phyloP scores from a whole-genome alignment of 441 rosid genomes.

The Geranium incanum region DNA sequence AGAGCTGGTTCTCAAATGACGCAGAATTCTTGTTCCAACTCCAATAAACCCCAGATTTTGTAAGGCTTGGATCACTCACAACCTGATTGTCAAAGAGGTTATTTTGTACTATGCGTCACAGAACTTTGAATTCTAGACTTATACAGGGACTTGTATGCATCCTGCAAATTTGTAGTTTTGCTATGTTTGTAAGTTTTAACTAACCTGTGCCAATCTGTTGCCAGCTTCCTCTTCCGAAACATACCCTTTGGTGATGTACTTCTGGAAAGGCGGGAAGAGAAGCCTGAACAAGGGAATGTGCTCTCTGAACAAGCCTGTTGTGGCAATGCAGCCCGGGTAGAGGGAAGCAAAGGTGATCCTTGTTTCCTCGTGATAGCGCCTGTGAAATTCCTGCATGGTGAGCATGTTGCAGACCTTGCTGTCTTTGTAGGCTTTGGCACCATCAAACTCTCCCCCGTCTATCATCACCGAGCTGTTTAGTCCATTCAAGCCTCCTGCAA shows the following conservation, averaged over 20 bases:
- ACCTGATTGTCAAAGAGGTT: constrained; percentile 31
- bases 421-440: constrained; percentile 93
- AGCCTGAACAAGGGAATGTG: constrained; percentile 59
- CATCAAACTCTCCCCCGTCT: constrained; percentile 85
- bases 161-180: background rate
- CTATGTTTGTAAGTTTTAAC: background rate
- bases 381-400: constrained; percentile 80
- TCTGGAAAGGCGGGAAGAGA: constrained; percentile 86
- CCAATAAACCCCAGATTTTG: constrained; percentile 90
- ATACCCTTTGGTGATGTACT: constrained; percentile 82
- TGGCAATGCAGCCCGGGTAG: constrained; percentile 91
- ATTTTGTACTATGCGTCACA: background rate
- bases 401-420: constrained; percentile 93
- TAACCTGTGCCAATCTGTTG: constrained; percentile 77
- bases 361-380: constrained; percentile 69
- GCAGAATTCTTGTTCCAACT: constrained; percentile 88
- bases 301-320: constrained; percentile 84
- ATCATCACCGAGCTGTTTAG: constrained; percentile 68
- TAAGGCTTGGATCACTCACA: constrained; percentile 64
- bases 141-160: no score
- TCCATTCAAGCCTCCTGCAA: constrained; percentile 58
- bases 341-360: constrained; percentile 78
- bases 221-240: constrained; percentile 92
- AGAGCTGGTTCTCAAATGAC: constrained; percentile 76
- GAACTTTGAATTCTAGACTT: background rate